Conservation (phyloP, 805 yeast genomes). For the Kuraishia floccosa region DNA sequence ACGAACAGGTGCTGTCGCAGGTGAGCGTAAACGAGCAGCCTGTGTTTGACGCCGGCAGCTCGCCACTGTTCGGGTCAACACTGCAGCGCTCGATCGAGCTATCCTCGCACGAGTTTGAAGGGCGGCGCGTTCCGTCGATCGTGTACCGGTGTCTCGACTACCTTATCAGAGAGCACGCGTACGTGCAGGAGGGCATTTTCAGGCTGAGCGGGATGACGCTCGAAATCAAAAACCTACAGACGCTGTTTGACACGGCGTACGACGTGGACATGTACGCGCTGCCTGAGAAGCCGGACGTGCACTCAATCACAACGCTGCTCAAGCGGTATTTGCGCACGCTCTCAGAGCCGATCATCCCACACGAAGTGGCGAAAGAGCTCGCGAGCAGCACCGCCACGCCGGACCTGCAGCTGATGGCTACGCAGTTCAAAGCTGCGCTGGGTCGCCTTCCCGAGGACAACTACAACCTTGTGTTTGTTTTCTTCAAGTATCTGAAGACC, state of each 20-base stretch:
- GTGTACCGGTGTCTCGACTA: constrained; percentile 66
- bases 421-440: constrained; percentile 5
- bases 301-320: constrained; percentile 72
- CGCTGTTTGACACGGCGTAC: constrained; percentile 49
- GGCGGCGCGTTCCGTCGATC: constrained; percentile 56
- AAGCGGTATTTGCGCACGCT: constrained; percentile 70
- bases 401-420: constrained; percentile 1
- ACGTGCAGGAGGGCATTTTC: constrained; percentile 86
- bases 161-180: constrained; percentile 53
- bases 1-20: neutral
- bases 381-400: neutral
- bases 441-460: constrained; percentile 40
- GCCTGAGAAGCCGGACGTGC: constrained; percentile 45
- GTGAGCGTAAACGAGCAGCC: neutral
- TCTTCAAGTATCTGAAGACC: constrained; percentile 50
- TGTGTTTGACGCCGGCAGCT: neutral
- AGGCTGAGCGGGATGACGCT: constrained; percentile 84
- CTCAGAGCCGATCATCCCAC: constrained; percentile 52
- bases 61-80: constrained; percentile 59
- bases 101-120: constrained; percentile 37
- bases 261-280: constrained; percentile 56
- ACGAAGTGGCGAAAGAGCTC: constrained; percentile 11
- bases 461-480: constrained; percentile 41
- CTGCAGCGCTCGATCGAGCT: constrained; percentile 37
- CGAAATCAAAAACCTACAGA: constrained; percentile 57